Evolutionary conservation across 805 yeast genomes (phyloP).

Genomic region (Candida ortonii): DNA sequence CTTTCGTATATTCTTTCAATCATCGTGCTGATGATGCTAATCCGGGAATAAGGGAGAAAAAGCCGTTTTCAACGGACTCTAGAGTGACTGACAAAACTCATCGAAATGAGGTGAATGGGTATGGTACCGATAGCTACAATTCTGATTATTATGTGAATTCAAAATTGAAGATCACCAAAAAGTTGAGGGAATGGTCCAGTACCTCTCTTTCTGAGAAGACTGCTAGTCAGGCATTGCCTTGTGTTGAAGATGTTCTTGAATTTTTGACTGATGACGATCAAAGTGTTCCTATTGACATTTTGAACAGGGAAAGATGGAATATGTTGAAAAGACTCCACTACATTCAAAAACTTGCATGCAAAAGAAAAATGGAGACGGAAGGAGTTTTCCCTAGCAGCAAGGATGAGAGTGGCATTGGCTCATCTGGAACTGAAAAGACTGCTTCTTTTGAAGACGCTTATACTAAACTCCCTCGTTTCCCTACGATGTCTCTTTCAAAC

Average conservation of each 20-base stretch:
- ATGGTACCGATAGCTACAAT: slow-evolving; percentile 65
- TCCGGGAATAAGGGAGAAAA: slow-evolving; percentile 77
- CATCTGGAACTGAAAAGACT: slow-evolving; percentile 12
- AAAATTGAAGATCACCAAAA: slow-evolving; percentile 50
- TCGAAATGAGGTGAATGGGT: slow-evolving; percentile 70
- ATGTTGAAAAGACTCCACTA: slow-evolving; percentile 70
- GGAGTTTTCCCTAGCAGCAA: neutral
- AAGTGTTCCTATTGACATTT: slow-evolving; percentile 30
- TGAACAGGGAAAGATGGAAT: slow-evolving; percentile 62
- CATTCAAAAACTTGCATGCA: slow-evolving; percentile 62
- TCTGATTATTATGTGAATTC: slow-evolving; percentile 44
- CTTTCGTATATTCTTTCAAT: slow-evolving; percentile 60
- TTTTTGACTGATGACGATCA: slow-evolving; percentile 48
- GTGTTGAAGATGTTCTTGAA: slow-evolving; percentile 51
- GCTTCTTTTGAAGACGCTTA: slow-evolving; percentile 34
- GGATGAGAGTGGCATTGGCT: slow-evolving; percentile 7
- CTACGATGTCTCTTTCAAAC: slow-evolving; percentile 40
- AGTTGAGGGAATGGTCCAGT: slow-evolving; percentile 55
- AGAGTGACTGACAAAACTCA: slow-evolving; percentile 71
- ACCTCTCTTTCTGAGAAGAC: slow-evolving; percentile 38
- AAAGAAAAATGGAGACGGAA: slow-evolving; percentile 20
- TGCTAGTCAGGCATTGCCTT: slow-evolving; percentile 49
- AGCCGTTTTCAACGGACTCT: slow-evolving; percentile 76
- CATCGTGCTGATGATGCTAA: slow-evolving; percentile 88
- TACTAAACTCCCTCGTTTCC: slow-evolving; percentile 15